A percentile compares a stretch with the other conserved stretches of the same genome.
Evolutionary conservation across 306 rosid genomes (phyloP).

Genomic region (Begonia masoniana): DNA sequence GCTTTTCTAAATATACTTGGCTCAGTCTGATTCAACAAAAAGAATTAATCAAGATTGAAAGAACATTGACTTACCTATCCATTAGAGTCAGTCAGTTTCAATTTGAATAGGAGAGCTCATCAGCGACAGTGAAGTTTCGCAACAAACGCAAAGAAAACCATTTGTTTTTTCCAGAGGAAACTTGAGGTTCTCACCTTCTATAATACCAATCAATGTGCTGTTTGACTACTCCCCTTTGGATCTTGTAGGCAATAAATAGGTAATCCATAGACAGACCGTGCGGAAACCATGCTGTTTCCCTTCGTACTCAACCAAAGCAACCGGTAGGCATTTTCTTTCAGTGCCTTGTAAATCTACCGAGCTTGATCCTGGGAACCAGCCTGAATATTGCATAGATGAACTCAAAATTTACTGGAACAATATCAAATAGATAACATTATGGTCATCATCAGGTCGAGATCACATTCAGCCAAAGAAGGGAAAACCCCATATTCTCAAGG

Average conservation of each 20-base stretch:
- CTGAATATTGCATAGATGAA: conserved; percentile 21
- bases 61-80: conserved; percentile 9
- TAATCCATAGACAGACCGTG: conserved; percentile 31
- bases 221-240: not conserved
- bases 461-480: too few relatives aligned
- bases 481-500: too few relatives aligned
- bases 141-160: conserved; percentile 94
- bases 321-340: conserved; percentile 81
- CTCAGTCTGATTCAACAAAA: not conserved
- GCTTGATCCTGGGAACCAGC: conserved; percentile 85
- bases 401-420: conserved; percentile 1
- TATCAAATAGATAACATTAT: not conserved
- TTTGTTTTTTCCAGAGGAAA: conserved; percentile 88
- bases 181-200: conserved; percentile 82
- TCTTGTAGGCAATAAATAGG: not conserved
- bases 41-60: not conserved
- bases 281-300: conserved; percentile 98
- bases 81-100: conserved; percentile 38
- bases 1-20: too few relatives aligned
- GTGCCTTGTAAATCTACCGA: conserved; percentile 52
- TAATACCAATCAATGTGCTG: conserved; percentile 8
- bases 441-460: too few relatives aligned
- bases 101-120: conserved; percentile 68
- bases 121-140: conserved; percentile 79
- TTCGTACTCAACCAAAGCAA: conserved; percentile 82